phyloP scores from a whole-genome alignment of 164 flowering plant species.

The Dillenia suffruticosa region DNA sequence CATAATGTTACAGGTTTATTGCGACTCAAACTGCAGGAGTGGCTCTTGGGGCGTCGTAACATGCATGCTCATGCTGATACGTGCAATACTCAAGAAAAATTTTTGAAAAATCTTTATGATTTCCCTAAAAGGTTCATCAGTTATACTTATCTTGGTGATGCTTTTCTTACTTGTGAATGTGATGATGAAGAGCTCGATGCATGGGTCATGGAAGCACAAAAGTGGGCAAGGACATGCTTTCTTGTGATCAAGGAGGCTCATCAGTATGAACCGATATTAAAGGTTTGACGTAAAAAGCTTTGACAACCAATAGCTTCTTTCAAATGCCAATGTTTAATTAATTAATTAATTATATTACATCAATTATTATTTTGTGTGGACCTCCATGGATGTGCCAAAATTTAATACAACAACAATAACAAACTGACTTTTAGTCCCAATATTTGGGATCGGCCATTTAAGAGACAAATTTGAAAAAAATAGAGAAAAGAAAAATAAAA shows the following conservation, averaged over 20 bases:
- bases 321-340: background rate
- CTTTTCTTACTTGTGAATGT: constrained; percentile 41
- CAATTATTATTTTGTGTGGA: too few species aligned
- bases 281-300: constrained; percentile 47
- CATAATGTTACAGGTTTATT: constrained; percentile 44
- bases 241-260: constrained; percentile 46
- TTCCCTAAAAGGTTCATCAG: constrained; percentile 48
- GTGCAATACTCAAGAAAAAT: constrained; percentile 11
- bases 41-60: constrained; percentile 47
- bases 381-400: too few species aligned
- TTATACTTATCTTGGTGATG: constrained; percentile 13
- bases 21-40: constrained; percentile 42
- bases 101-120: constrained; percentile 40
- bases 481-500: too few species aligned
- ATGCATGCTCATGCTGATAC: constrained; percentile 15
- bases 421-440: too few species aligned
- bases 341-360: too few species aligned
- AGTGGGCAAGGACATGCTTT: constrained; percentile 85
- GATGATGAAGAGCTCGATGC: constrained; percentile 82
- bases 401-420: too few species aligned
- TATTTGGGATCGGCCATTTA: too few species aligned
- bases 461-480: too few species aligned
- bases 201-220: constrained; percentile 59
- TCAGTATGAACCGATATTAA: constrained; percentile 41
- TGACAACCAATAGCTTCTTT: too few species aligned